Evolutionary conservation across 2,329 filamentous ascomycete species (phyloP), one percentile per base, ranked within the genome.

Genomic region (Nemania sp.): DNA sequence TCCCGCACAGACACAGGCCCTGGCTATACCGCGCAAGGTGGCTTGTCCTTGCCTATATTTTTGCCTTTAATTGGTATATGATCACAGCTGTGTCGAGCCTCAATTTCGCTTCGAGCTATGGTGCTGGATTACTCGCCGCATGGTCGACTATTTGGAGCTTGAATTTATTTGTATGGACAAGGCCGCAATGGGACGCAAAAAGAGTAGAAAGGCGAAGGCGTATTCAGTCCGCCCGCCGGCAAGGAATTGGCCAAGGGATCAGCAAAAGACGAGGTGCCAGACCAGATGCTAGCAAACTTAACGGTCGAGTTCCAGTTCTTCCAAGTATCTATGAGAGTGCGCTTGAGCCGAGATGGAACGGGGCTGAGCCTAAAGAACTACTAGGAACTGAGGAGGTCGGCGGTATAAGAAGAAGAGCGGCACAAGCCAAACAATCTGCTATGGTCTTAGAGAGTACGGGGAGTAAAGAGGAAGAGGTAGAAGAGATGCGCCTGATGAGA

Each of bases 111-210:
- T 76, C 78, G 11, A 81, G 83, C 1, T 90, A 89, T 70, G 81
- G 78, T 1, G 76, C 80, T 1, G 89, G 89, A 0, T 73, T 90
- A 56, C 73, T 84, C 43, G 80, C 80, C 3, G 76, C 79, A 3
- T 90, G 85, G 85, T 82, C 83, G 0, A 83, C 85, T 11, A 75
- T 89, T 20, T 83, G 82, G 77, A 81, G 77, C 41, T 73, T 85
- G 62, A 82, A 83, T 22, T 75, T 87, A 73, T 76, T 90, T 26
- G 76, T 90, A 1, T 87, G 86, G 79, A 85, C 81, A 53, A 78
- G 81, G 20, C 87, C 88, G 3, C 88, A 90, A 75, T 85, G 84
- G 74, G 85, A 88, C 22, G 84, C 84, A 0, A 86, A 83, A 68
- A 83, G 88, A 69, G 81, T 86, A 0, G 77, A 84, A 61, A 82